A percentile compares a stretch with the other conserved stretches of the same genome.
Evolutionary conservation across 306 rosid species (phyloP).

Genomic region (Cicer yamashitae): DNA sequence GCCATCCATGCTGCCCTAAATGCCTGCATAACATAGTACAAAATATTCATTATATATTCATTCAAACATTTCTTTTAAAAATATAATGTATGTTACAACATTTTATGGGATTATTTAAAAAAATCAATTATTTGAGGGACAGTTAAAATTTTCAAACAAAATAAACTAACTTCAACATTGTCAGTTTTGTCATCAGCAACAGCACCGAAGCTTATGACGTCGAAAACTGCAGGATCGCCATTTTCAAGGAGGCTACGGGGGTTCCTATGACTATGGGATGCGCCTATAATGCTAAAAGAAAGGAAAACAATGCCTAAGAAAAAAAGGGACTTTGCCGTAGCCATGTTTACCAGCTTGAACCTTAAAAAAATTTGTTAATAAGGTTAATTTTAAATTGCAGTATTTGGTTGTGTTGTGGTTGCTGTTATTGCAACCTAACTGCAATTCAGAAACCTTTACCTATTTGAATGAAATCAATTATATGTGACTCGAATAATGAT

Average conservation of each 20-base stretch:
- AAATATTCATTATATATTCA: not conserved
- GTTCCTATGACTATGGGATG: slow-evolving; percentile 11
- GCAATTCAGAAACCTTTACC: slow-evolving; percentile 35
- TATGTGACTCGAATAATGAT: not conserved
- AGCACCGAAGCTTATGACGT: slow-evolving; percentile 61
- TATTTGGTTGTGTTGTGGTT: not conserved
- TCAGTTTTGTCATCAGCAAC: slow-evolving; percentile 50
- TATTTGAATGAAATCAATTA: not conserved
- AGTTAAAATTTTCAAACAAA: not conserved
- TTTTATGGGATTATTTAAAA: not conserved
- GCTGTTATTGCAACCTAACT: slow-evolving; percentile 18
- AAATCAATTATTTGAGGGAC: no score
- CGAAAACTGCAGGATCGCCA: slow-evolving; percentile 38
- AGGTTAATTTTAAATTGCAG: slow-evolving; percentile 39
- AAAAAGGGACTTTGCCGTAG: slow-evolving; percentile 24
- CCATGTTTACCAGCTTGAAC: slow-evolving; percentile 33
- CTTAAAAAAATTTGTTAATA: not conserved
- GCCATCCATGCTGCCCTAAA: slow-evolving; percentile 69
- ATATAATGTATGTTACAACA: no score
- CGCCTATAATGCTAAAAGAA: slow-evolving; percentile 42
- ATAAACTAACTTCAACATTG: slow-evolving; percentile 44
- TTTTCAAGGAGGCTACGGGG: slow-evolving; percentile 48
- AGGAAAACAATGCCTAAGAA: slow-evolving; percentile 45
- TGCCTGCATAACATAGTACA: slow-evolving; percentile 49
- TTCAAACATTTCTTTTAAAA: not conserved